Evolutionary conservation across 495 filamentous ascomycete genomes (phyloP).

Genomic region (Peziza echinospora): DNA sequence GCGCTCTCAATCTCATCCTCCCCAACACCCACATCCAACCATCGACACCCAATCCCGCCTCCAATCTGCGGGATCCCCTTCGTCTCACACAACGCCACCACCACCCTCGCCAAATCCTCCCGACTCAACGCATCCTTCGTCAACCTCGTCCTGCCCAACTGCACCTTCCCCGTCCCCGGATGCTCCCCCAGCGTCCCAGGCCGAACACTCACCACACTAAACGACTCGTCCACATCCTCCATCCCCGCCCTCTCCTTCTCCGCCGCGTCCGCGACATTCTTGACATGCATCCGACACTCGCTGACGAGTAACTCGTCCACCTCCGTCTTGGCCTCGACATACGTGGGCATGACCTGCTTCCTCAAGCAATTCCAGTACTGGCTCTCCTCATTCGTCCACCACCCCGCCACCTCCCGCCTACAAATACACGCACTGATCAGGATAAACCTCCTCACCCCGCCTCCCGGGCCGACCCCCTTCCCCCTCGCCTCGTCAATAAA

Average conservation of each 20-base stretch:
- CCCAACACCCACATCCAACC: conserved; percentile 39
- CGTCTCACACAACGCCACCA: conserved; percentile 37
- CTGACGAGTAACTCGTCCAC: conserved; percentile 50
- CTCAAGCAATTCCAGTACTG: conserved; percentile 28
- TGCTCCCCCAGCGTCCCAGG: conserved; percentile 42
- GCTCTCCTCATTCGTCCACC: conserved; percentile 46
- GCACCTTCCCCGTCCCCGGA: conserved; percentile 36
- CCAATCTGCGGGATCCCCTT: conserved; percentile 1
- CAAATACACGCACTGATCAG: conserved; percentile 31
- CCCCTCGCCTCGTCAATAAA: conserved; percentile 46
- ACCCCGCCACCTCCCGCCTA: conserved; percentile 31
- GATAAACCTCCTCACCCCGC: conserved; percentile 43
- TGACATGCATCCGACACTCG: conserved; percentile 20
- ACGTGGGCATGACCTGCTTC: conserved; percentile 29
- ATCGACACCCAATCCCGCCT: conserved; percentile 33
- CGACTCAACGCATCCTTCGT: conserved; percentile 35
- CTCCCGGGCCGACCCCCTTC: conserved; percentile 2
- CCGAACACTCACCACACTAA: conserved; percentile 46
- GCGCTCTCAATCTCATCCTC: conserved; percentile 38
- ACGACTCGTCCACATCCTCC: conserved; percentile 21
- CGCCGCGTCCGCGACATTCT: conserved; percentile 7
- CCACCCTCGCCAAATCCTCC: conserved; percentile 47
- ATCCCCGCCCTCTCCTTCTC: conserved; percentile 1
- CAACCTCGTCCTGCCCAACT: conserved; percentile 37
- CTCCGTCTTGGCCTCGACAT: conserved; percentile 52